Percentiles rank a stretch among this genome's conserved stretches.
Conservation (phyloP, 306 rosid genomes). For the Prinsepia uniflora region DNA sequence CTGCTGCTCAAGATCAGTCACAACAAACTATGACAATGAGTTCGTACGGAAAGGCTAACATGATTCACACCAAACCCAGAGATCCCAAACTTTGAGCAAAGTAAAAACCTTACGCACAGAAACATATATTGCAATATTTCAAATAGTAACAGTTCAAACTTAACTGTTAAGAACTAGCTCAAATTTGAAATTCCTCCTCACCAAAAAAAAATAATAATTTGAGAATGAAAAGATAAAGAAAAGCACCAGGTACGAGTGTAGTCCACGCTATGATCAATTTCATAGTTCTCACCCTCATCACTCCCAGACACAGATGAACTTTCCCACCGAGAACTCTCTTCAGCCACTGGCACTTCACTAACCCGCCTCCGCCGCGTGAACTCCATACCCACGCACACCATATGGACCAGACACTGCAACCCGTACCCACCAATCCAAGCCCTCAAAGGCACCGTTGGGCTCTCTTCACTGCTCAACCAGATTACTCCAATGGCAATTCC, state of each 20-base stretch:
- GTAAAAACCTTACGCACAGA: not conserved
- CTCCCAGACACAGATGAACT: constrained; percentile 54
- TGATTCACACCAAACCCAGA: not conserved
- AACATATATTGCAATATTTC: not conserved
- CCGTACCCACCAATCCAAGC: constrained; percentile 71
- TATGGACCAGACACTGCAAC: constrained; percentile 58
- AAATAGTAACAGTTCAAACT: not conserved
- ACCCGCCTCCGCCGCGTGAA: constrained; percentile 36
- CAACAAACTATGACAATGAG: not conserved
- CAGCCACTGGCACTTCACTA: constrained; percentile 12
- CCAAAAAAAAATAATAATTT: too few relatives aligned
- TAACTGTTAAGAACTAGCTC: not conserved
- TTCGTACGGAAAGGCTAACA: not conserved
- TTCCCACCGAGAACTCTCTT: constrained; percentile 32
- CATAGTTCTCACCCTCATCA: constrained; percentile 54
- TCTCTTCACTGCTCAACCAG: constrained; percentile 46
- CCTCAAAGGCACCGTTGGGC: constrained; percentile 67
- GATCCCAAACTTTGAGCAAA: not conserved
- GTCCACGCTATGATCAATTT: constrained; percentile 22
- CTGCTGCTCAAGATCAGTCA: not conserved
- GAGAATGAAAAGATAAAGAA: not conserved
- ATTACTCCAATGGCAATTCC: constrained; percentile 42
- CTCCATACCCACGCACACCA: constrained; percentile 50
- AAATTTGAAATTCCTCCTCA: not conserved
- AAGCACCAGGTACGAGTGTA: constrained; percentile 46